Evolutionary conservation across 1,284 basidiomycete species (phyloP).

Genomic region (Melampsora abietis-canadensis): DNA sequence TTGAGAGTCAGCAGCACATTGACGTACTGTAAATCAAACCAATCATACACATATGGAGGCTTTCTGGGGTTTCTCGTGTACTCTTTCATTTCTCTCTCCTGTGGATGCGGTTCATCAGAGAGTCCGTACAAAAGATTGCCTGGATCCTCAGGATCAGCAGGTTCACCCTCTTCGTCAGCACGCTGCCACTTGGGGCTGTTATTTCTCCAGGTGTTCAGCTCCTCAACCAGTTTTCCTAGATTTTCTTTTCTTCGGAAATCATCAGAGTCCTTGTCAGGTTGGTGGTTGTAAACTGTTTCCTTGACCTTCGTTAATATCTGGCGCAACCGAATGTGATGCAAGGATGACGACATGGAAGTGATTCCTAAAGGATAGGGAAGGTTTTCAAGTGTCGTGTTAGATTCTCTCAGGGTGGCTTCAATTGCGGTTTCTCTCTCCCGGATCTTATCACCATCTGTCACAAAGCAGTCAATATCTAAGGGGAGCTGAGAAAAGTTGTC

Average conservation of each 20-base stretch:
- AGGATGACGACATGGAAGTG: conserved; percentile 26
- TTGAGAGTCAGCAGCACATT: not conserved
- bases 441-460: conserved; percentile 27
- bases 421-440: conserved; percentile 13
- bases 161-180: not conserved
- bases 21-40: conserved; percentile 39
- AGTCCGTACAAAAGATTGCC: not conserved
- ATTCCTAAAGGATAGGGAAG: conserved; percentile 25
- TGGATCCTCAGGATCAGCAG: not conserved
- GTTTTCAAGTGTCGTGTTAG: conserved; percentile 14
- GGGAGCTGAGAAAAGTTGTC: conserved; percentile 16
- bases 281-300: conserved; percentile 21
- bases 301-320: conserved; percentile 33
- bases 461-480: conserved; percentile 38
- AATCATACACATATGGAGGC: conserved; percentile 23
- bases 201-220: conserved; percentile 25
- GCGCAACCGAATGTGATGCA: conserved; percentile 33
- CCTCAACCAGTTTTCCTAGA: conserved; percentile 10
- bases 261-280: not conserved
- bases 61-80: not conserved
- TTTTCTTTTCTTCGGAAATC: not conserved
- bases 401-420: conserved; percentile 11
- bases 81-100: not conserved
- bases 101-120: too few relatives aligned
- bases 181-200: not conserved